These are phyloP conservation scores for Sindora glabra DNA, from an alignment of 306 rosid genomes.

Conservation along the genomic window DNA sequence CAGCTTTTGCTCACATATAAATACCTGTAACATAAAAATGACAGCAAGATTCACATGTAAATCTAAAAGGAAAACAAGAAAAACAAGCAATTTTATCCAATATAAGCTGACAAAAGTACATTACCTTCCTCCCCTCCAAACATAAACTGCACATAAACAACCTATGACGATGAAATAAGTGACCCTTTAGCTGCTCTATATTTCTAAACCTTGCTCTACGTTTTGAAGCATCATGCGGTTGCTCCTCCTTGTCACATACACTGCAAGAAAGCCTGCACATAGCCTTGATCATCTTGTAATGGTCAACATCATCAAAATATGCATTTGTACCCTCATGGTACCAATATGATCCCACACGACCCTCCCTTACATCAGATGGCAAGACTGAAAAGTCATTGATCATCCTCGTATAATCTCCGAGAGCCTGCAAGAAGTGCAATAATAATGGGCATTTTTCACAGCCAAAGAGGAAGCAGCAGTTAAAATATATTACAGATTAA, in stretches of 20 bases:
- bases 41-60: background rate
- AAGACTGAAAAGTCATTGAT: slow-evolving; percentile 48
- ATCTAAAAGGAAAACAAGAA: background rate
- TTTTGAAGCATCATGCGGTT: slow-evolving; percentile 46
- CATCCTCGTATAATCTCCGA: slow-evolving; percentile 69
- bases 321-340: slow-evolving; percentile 64
- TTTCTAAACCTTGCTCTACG: slow-evolving; percentile 60
- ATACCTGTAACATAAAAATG: slow-evolving; percentile 43
- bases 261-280: slow-evolving; percentile 78
- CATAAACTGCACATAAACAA: slow-evolving; percentile 80
- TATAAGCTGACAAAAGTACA: background rate
- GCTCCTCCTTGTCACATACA: slow-evolving; percentile 86
- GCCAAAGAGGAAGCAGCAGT: background rate
- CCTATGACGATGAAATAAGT: slow-evolving; percentile 74
- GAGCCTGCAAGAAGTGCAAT: slow-evolving; percentile 41
- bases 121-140: slow-evolving; percentile 97
- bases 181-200: slow-evolving; percentile 85
- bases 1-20: slow-evolving; percentile 92
- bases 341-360: slow-evolving; percentile 62
- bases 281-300: slow-evolving; percentile 76
- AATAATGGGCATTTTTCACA: background rate
- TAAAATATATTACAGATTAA: background rate
- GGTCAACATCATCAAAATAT: slow-evolving; percentile 70
- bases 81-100: background rate
- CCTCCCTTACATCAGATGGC: slow-evolving; percentile 49